phyloP scores from a whole-genome alignment of 2,329 filamentous ascomycete genomes.

The Talaromyces amestolkiae region DNA sequence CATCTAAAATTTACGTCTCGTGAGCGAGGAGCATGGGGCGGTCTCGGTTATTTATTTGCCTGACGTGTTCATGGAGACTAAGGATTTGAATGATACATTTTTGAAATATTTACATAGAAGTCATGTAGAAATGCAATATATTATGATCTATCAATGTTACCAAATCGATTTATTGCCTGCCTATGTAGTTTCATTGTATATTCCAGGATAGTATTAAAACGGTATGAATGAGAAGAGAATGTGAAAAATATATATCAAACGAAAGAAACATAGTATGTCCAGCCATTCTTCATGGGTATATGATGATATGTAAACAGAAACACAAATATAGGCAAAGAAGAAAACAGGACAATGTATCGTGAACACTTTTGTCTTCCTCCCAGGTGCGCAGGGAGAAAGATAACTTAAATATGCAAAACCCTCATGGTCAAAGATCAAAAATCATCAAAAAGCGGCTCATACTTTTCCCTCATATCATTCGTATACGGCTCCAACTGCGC shows the following conservation, averaged over 20 bases:
- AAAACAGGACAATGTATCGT: neutral
- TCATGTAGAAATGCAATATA: neutral
- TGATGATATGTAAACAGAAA: neutral
- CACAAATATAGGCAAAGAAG: neutral
- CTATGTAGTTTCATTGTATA: neutral
- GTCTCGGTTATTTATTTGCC: neutral
- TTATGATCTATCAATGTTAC: neutral
- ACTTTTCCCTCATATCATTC: conserved; percentile 59
- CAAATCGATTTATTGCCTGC: neutral
- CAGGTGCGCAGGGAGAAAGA: neutral
- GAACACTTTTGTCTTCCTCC: neutral
- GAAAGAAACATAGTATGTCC: conserved; percentile 9
- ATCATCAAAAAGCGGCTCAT: conserved; percentile 60
- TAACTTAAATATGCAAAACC: neutral
- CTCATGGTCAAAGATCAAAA: conserved; percentile 46
- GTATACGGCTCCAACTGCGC: conserved; percentile 55
- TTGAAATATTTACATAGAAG: neutral
- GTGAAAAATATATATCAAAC: neutral
- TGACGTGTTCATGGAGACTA: conserved; percentile 6
- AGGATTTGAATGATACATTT: neutral
- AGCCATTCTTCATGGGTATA: conserved; percentile 13
- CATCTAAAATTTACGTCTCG: neutral
- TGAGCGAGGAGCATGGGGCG: neutral
- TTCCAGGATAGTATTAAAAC: neutral
- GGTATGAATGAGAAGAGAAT: neutral